Evolutionary conservation across 495 filamentous ascomycete species (phyloP), one percentile per base, ranked within the genome.

Genomic region (Podospora comata): DNA sequence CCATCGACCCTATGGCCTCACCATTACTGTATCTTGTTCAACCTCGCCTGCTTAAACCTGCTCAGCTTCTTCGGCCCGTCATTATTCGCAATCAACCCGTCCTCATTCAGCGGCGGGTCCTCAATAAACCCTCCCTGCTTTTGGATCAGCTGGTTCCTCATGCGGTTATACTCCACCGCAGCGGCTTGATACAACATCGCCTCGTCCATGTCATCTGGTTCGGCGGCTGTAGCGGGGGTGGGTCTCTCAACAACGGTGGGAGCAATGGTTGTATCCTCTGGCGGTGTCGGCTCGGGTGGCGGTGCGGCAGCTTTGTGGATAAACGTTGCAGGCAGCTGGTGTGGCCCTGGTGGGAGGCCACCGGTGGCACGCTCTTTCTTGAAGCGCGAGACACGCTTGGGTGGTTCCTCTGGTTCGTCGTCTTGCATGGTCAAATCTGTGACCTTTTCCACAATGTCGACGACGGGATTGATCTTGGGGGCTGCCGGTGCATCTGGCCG

Each of bases 1-100:
- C 30, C 65, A 68, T 73, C 71, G 67, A 73, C 63, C 64, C 60
- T 67, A 30, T 53, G 58, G 67, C 60, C 70, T 32, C 63, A 67
- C 57, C 60, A 53, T 57, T 19, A 67, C 70, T 65, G 74, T 7
- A 71, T 70, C 70, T 78, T 84, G 61, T 81, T 83, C 75, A 97
- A 76, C 62, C 92, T 86, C 5, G 95, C 92, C 65, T 94, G 92
- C 78, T 88, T 95, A 79, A 97, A 99, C 68, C 91, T 85, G 83
- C 94, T 97, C 67, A 97, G 80, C 70, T 89, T 90, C 75, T 85
- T 90, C 30, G 81, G 77, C 57, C 86, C 85, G 34, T 87, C 85
- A 13, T 18, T 16, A 48, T 11, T 13, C 39, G 39, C 39, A 16
- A 48, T 48, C 13, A 48, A 11, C 13, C 90, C 85, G 65, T 90